Evolutionary conservation across 164 flowering plant species (phyloP).

Genomic region (Tetracentron sinense): DNA sequence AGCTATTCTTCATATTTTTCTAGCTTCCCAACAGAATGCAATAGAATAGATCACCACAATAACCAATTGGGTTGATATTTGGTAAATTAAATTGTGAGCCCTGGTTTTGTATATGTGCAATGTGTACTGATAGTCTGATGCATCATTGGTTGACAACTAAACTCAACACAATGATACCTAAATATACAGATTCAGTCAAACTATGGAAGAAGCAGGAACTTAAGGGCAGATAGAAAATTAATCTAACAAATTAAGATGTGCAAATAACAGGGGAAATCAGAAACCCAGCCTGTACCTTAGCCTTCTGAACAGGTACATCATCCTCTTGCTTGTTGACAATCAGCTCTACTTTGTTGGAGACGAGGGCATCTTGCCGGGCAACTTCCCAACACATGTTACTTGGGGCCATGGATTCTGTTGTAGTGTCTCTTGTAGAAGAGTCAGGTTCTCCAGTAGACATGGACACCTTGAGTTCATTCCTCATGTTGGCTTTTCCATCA

Average conservation of each 20-base stretch:
- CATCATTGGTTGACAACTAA: background rate
- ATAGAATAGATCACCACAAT: background rate
- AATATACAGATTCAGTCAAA: too few species aligned
- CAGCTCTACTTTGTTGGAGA: slow-evolving; percentile 1
- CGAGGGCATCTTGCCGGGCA: background rate
- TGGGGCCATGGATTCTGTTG: background rate
- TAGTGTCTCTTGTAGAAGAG: slow-evolving; percentile 2
- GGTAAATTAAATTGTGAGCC: too few species aligned
- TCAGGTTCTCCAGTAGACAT: slow-evolving; percentile 1
- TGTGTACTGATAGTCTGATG: too few species aligned
- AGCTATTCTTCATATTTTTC: background rate
- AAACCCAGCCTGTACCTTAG: background rate
- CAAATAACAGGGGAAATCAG: background rate
- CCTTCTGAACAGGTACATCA: slow-evolving; percentile 6
- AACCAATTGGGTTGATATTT: background rate
- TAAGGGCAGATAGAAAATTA: background rate
- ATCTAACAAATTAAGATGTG: background rate
- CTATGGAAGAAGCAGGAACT: background rate
- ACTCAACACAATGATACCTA: background rate
- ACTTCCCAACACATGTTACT: background rate
- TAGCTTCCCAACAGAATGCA: background rate
- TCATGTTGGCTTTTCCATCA: background rate
- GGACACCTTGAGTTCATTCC: background rate
- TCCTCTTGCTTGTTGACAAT: slow-evolving; percentile 7
- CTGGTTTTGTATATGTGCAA: background rate